These are phyloP conservation scores for Scheffersomyces stambukii DNA, from an alignment of 1,139 yeast genomes.

Conservation along the genomic window DNA sequence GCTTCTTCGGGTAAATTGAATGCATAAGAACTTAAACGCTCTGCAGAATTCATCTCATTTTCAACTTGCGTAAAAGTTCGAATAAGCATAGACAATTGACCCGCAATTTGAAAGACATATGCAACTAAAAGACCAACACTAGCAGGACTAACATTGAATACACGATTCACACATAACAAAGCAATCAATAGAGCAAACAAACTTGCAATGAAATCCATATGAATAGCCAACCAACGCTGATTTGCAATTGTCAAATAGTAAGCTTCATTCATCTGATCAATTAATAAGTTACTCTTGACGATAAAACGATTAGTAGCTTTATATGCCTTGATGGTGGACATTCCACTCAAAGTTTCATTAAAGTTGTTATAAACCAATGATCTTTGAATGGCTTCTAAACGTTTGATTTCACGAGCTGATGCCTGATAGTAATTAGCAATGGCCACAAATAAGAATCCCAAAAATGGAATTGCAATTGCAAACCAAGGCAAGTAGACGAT, in stretches of 20 bases:
- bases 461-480: constrained; percentile 43
- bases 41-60: constrained; percentile 82
- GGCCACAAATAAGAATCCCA: constrained; percentile 29
- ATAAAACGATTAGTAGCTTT: constrained; percentile 47
- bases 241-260: constrained; percentile 62
- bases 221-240: constrained; percentile 80
- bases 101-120: constrained; percentile 52
- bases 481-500: constrained; percentile 73
- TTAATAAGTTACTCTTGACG: constrained; percentile 41
- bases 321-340: constrained; percentile 68
- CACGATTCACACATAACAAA: constrained; percentile 61
- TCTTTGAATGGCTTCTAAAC: constrained; percentile 74
- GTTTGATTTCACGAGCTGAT: constrained; percentile 74
- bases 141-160: constrained; percentile 59
- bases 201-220: constrained; percentile 55
- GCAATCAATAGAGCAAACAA: constrained; percentile 47
- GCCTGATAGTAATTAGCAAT: constrained; percentile 57
- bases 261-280: constrained; percentile 72
- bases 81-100: constrained; percentile 46
- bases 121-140: constrained; percentile 70
- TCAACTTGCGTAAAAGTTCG: constrained; percentile 68
- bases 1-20: constrained; percentile 37
- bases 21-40: constrained; percentile 73
- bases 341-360: constrained; percentile 72
- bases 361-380: constrained; percentile 75